These are phyloP conservation scores for Phylloboletellus chloephorus DNA, from an alignment of 1,284 basidiomycete genomes.

Conservation along the genomic window DNA sequence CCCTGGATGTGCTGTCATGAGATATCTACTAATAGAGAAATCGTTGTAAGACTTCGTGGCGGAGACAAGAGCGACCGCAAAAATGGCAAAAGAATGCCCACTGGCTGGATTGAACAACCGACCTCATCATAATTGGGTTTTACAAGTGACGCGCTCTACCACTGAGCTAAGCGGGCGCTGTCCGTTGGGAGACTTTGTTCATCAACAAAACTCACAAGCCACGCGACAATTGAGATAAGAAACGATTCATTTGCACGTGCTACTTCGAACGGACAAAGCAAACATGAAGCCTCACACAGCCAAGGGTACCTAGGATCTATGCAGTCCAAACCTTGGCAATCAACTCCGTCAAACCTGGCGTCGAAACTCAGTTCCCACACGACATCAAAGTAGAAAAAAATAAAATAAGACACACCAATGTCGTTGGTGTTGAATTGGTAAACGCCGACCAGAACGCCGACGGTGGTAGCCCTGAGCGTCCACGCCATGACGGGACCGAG, in stretches of 20 bases:
- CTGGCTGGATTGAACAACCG: constrained; percentile 53
- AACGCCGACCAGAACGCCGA: constrained; percentile 83
- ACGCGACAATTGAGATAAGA: too few species aligned
- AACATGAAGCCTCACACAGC: neutral
- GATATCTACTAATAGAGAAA: too few species aligned
- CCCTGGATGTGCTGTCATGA: too few species aligned
- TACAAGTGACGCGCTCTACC: constrained; percentile 51
- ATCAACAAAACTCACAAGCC: too few species aligned
- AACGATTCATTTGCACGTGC: too few species aligned
- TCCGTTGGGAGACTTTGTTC: neutral
- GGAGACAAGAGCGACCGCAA: too few species aligned
- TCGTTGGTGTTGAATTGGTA: constrained; percentile 99
- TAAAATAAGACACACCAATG: constrained; percentile 59
- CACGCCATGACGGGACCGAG: constrained; percentile 69
- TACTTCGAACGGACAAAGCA: constrained; percentile 1
- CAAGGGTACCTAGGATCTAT: constrained; percentile 24
- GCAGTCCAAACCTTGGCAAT: constrained; percentile 63
- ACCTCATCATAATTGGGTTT: constrained; percentile 41
- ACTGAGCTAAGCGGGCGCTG: constrained; percentile 49
- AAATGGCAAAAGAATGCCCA: constrained; percentile 31
- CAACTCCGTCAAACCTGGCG: constrained; percentile 65
- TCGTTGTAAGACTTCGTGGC: too few species aligned
- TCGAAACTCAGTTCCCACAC: constrained; percentile 12
- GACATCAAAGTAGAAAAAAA: constrained; percentile 1
- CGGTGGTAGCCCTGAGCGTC: constrained; percentile 74